Percentiles rank a stretch among this genome's conserved stretches.
phyloP scores from a whole-genome alignment of 768 basidiomycete species.

The Podaxis pistillaris region DNA sequence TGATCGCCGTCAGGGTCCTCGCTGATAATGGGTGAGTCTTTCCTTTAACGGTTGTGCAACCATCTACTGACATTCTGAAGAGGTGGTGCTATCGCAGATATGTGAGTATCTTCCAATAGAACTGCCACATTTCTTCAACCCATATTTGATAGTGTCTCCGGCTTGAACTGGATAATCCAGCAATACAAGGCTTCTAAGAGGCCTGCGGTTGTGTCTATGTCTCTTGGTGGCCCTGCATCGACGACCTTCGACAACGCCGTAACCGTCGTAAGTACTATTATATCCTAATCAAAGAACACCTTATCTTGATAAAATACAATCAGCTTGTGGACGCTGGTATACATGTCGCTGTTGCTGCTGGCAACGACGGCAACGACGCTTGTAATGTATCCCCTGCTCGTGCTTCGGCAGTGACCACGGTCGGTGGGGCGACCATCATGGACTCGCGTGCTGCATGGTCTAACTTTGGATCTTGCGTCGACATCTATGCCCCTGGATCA shows the following conservation, averaged over 20 bases:
- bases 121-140: too few relatives aligned
- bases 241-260: constrained; percentile 32
- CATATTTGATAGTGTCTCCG: constrained; percentile 23
- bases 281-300: neutral
- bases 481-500: constrained; percentile 41
- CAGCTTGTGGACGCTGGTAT: constrained; percentile 29
- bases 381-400: constrained; percentile 32
- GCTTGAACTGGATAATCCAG: constrained; percentile 30
- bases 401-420: constrained; percentile 32
- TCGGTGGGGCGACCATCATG: constrained; percentile 35
- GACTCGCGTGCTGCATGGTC: constrained; percentile 35
- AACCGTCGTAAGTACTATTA: constrained; percentile 16
- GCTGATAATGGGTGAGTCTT: constrained; percentile 27
- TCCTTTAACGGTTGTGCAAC: neutral
- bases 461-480: constrained; percentile 38
- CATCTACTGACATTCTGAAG: neutral
- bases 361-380: constrained; percentile 33
- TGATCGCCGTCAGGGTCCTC: constrained; percentile 42
- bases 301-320: neutral
- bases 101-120: neutral
- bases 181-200: constrained; percentile 21
- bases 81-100: constrained; percentile 5
- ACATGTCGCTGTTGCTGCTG: constrained; percentile 35
- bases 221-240: constrained; percentile 29
- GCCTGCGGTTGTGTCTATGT: constrained; percentile 36